A percentile compares a stretch with the other conserved stretches of the same genome.
Evolutionary conservation across 257 asterid genomes (phyloP).

Genomic region (Scutellaria baicalensis): DNA sequence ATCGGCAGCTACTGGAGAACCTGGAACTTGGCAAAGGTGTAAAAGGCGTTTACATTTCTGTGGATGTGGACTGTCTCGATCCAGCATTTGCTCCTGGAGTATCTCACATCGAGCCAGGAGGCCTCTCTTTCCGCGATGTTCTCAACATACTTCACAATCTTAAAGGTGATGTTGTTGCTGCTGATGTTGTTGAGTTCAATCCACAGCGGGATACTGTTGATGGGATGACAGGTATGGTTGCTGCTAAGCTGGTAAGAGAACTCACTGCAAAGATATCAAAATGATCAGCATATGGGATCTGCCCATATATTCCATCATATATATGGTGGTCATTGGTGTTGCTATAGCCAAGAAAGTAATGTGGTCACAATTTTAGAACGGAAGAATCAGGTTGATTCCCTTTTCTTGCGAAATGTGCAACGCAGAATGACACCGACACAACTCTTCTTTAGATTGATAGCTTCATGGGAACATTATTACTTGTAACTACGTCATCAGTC

Average conservation of each 20-base stretch:
- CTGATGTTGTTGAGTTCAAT: constrained; percentile 97
- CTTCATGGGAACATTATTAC: not conserved
- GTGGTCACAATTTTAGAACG: not conserved
- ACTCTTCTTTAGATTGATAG: constrained; percentile 1
- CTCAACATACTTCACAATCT: constrained; percentile 91
- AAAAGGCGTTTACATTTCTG: constrained; percentile 90
- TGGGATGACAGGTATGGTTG: constrained; percentile 99
- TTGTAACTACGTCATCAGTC: not conserved
- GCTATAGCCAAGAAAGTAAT: not conserved
- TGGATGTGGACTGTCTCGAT: constrained; percentile 86
- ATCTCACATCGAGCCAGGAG: constrained; percentile 98
- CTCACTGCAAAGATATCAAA: constrained; percentile 88
- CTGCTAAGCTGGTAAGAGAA: constrained; percentile 90
- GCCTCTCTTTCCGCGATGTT: constrained; percentile 94
- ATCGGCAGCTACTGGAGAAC: constrained; percentile 65
- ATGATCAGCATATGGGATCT: constrained; percentile 19
- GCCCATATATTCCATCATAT: not conserved
- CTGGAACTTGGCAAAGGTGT: constrained; percentile 98
- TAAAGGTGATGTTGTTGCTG: constrained; percentile 83
- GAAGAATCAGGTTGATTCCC: not conserved
- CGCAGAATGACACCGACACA: not conserved
- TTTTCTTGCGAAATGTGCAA: not conserved
- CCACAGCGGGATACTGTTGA: constrained; percentile 97
- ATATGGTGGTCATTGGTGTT: not conserved
- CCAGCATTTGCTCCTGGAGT: constrained; percentile 99